Evolutionary conservation across 805 yeast genomes (phyloP).

Genomic region (Spathaspora girioi): DNA sequence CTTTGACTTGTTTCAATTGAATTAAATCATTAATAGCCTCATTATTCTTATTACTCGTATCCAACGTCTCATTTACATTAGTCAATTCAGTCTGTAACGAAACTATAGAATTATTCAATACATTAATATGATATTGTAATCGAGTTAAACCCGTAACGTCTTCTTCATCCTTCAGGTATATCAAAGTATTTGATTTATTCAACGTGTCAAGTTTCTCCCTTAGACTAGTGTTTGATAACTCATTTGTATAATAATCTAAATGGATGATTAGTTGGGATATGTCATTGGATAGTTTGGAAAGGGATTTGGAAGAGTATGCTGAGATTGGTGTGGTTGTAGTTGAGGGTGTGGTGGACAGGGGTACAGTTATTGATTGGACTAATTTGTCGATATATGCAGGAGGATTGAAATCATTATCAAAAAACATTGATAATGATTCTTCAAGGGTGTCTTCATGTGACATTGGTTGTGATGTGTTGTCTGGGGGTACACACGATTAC

Average conservation of each 20-base stretch:
- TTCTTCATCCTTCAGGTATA: conserved; percentile 4
- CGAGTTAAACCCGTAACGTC: conserved; percentile 43
- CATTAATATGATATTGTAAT: conserved; percentile 62
- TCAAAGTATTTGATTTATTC: conserved; percentile 31
- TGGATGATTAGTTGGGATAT: conserved; percentile 53
- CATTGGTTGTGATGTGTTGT: not conserved
- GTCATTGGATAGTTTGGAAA: conserved; percentile 42
- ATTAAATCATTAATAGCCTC: conserved; percentile 27
- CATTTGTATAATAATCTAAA: conserved; percentile 60
- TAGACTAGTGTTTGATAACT: conserved; percentile 43
- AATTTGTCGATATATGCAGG: conserved; percentile 63
- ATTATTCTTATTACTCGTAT: conserved; percentile 19
- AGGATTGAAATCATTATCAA: conserved; percentile 63
- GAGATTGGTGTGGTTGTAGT: conserved; percentile 3
- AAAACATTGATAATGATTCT: conserved; percentile 61
- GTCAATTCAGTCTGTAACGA: conserved; percentile 49
- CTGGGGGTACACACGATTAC: no score
- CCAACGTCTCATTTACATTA: conserved; percentile 15
- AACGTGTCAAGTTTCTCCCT: conserved; percentile 47
- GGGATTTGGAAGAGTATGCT: conserved; percentile 7
- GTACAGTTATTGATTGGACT: conserved; percentile 34
- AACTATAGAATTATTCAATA: conserved; percentile 54
- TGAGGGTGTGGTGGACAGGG: conserved; percentile 6
- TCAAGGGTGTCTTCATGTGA: conserved; percentile 7
- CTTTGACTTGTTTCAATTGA: conserved; percentile 42